Evolutionary conservation across 768 basidiomycete genomes (phyloP), one percentile per base, ranked within the genome.

Genomic region (Tylopilus vinaceipallidus): DNA sequence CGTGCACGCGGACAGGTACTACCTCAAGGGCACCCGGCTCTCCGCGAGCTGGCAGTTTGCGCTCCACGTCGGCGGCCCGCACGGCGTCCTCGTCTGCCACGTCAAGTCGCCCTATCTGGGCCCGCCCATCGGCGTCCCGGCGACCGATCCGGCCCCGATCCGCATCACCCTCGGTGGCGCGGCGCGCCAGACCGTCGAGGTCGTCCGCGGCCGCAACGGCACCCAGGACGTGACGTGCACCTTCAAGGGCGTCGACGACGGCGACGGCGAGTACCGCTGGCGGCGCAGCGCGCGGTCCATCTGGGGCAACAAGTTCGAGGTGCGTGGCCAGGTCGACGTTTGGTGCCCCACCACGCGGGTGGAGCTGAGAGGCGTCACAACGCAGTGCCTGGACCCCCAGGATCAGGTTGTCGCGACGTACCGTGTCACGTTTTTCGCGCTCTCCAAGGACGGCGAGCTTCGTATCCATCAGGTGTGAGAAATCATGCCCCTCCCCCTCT

Each of bases 361-460:
- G 16, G 16, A 2, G 11, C 3, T 32, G 23, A 11, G 49, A 45
- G 16, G 48, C 1, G 17, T 4, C 12, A 17, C 16, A 12, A 33
- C 27, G 27, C 27, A 68, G 66, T 70, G 68, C 41, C 41, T 59
- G 27, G 44, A 62, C 38, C 42, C 57, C 3, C 53, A 54, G 17
- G 45, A 51, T 33, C 55, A 54, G n/a, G 45, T 67, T 11, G 53
- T 69, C 22, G 66, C 66, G 2, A 66, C 65, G 11, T 67, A 69
- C 42, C 66, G 66, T 17, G 52, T 64, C 19, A 67, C 63, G 22
- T 37, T 52, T 10, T 56, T 67, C 50, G 68, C 66, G 12, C 26
- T 68, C 27, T 58, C 43, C 32, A 67, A 69, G 43, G 66, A 67
- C 34, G 66, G 66, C 4, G 68, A 66, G 29, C 64, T 67, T 6